Percentiles rank a stretch among this genome's conserved stretches.
Conservation (phyloP, 352 stramenopile genomes). For the Phytophthora kernoviae region DNA sequence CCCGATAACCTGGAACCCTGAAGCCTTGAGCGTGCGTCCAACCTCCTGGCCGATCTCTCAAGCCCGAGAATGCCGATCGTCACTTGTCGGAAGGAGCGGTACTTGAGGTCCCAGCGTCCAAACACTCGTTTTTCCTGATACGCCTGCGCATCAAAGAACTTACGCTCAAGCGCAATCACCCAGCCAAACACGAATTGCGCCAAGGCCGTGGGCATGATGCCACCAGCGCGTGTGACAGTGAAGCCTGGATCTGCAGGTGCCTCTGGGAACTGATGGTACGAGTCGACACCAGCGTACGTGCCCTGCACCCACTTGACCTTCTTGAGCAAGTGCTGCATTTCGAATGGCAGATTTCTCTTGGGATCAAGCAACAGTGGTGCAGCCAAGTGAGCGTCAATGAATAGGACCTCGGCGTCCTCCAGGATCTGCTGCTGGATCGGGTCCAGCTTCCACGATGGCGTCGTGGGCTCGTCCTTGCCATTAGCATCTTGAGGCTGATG, state of each 20-base stretch:
- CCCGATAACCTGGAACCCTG: slow-evolving; percentile 63
- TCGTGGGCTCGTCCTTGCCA: not conserved
- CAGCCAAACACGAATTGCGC: slow-evolving; percentile 57
- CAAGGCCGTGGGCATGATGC: slow-evolving; percentile 57
- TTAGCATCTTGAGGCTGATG: slow-evolving; percentile 19
- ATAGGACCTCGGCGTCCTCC: slow-evolving; percentile 31
- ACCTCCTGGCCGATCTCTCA: slow-evolving; percentile 66
- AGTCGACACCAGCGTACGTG: slow-evolving; percentile 59
- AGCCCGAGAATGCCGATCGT: slow-evolving; percentile 67
- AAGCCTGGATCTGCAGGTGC: slow-evolving; percentile 32
- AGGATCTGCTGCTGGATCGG: slow-evolving; percentile 30
- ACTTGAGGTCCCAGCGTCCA: slow-evolving; percentile 40
- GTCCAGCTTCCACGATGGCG: slow-evolving; percentile 29
- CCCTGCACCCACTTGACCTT: slow-evolving; percentile 61
- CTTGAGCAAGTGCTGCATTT: slow-evolving; percentile 46
- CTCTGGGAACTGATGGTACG: slow-evolving; percentile 39
- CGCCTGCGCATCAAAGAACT: slow-evolving; percentile 44
- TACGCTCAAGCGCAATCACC: slow-evolving; percentile 47
- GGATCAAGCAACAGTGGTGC: slow-evolving; percentile 39
- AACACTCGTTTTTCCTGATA: slow-evolving; percentile 40
- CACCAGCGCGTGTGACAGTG: slow-evolving; percentile 50
- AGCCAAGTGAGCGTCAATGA: slow-evolving; percentile 41
- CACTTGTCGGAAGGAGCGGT: slow-evolving; percentile 44
- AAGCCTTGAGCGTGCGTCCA: slow-evolving; percentile 48
- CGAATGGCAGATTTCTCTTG: slow-evolving; percentile 36